These are phyloP conservation scores for Boletus pseudopeckii DNA, from an alignment of 768 basidiomycete species.

Conservation along the genomic window DNA sequence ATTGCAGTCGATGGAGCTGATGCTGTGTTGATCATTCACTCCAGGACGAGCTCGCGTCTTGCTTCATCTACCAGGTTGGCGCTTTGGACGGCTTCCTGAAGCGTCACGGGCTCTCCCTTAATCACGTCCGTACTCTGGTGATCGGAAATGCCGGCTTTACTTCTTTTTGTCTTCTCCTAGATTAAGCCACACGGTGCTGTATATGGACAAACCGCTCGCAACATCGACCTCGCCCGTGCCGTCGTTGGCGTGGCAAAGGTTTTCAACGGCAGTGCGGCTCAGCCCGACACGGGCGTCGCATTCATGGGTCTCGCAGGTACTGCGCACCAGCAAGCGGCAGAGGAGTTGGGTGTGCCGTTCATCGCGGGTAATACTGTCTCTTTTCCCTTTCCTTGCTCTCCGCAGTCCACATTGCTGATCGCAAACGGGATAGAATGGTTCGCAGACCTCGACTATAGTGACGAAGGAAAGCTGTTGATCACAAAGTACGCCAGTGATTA, in stretches of 20 bases:
- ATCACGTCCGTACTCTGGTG: conserved; percentile 44
- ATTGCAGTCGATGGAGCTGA: background rate
- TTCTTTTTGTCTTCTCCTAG: conserved; percentile 24
- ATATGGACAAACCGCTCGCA: conserved; percentile 57
- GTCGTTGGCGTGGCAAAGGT: conserved; percentile 51
- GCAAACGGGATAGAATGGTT: conserved; percentile 51
- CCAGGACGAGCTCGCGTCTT: conserved; percentile 53
- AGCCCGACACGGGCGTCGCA: conserved; percentile 35
- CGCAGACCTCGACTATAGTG: conserved; percentile 59
- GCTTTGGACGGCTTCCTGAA: conserved; percentile 59
- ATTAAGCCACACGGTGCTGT: conserved; percentile 62
- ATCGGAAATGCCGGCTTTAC: background rate
- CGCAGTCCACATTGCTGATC: background rate
- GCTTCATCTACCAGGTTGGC: conserved; percentile 68
- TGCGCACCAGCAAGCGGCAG: conserved; percentile 54
- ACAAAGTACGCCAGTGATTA: conserved; percentile 41
- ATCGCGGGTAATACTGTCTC: conserved; percentile 45
- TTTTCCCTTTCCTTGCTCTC: no score
- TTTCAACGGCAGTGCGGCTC: conserved; percentile 35
- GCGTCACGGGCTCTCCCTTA: conserved; percentile 45
- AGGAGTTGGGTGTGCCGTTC: conserved; percentile 53
- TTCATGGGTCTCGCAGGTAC: conserved; percentile 66
- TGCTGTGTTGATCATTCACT: background rate
- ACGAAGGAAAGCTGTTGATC: conserved; percentile 55
- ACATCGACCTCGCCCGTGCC: conserved; percentile 52